A percentile compares a stretch with the other conserved stretches of the same genome.
phyloP scores from a whole-genome alignment of 1,139 yeast species.

The Spathaspora sp. region DNA sequence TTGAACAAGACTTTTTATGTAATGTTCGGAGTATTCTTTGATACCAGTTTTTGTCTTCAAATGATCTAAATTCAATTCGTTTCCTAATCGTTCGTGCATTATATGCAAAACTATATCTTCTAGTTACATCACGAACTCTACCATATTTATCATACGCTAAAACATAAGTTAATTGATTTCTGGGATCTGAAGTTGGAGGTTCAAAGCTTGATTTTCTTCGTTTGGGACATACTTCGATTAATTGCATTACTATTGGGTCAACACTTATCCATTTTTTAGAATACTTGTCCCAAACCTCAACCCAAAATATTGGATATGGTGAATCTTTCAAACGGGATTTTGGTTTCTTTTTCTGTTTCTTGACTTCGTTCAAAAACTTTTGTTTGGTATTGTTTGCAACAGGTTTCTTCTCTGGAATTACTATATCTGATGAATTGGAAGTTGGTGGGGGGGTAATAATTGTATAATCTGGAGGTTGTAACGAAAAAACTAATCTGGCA shows the following conservation, averaged over 20 bases:
- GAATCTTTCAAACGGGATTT: conserved; percentile 25
- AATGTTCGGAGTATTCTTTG: conserved; percentile 35
- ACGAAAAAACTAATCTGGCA: conserved; percentile 73
- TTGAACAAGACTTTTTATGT: conserved; percentile 34
- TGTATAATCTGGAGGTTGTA: conserved; percentile 89
- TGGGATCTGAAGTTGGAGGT: conserved; percentile 63
- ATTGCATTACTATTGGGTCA: conserved; percentile 68
- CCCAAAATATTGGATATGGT: conserved; percentile 80
- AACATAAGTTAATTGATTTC: conserved; percentile 69
- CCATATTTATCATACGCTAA: conserved; percentile 71
- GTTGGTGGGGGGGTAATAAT: conserved; percentile 20
- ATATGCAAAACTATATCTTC: conserved; percentile 70
- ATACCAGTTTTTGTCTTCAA: conserved; percentile 67
- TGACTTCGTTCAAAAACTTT: conserved; percentile 26
- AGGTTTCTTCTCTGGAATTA: not conserved
- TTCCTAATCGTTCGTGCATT: conserved; percentile 76
- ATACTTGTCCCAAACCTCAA: conserved; percentile 85
- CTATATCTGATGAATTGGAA: conserved; percentile 10
- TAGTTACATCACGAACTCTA: conserved; percentile 76
- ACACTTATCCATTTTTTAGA: conserved; percentile 78
- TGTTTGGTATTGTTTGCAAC: conserved; percentile 3
- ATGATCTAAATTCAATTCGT: conserved; percentile 58
- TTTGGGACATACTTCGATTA: conserved; percentile 66
- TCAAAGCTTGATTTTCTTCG: conserved; percentile 64
- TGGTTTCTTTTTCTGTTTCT: conserved; percentile 11